Evolutionary conservation across 148 eudicot genomes (phyloP).

Genomic region (Silene uniflora): DNA sequence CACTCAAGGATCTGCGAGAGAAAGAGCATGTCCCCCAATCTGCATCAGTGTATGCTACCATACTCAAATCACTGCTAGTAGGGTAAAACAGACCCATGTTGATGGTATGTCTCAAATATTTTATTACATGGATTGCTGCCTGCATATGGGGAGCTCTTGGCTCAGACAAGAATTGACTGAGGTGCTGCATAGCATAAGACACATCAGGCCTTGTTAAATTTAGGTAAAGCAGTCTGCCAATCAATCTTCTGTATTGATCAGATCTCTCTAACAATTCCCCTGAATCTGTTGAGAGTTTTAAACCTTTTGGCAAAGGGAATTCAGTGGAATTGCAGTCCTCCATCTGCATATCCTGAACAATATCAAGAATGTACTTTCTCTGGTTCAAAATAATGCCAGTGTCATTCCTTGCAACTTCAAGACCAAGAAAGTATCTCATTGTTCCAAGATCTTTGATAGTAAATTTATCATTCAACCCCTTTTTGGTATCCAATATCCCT

Average conservation of each 20-base stretch:
- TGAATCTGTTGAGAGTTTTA: background rate
- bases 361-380: no score
- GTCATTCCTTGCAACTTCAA: no score
- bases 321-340: no score
- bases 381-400: no score
- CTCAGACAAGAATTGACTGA: background rate
- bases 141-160: background rate
- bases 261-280: background rate
- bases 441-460: no score
- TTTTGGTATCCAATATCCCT: no score
- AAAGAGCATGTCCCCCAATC: background rate
- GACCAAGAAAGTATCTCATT: no score
- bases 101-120: background rate
- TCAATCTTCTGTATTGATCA: no score
- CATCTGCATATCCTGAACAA: no score
- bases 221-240: background rate
- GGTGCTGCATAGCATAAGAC: background rate
- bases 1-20: background rate
- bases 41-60: background rate
- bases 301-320: no score
- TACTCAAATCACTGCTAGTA: background rate
- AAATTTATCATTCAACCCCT: no score
- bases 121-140: background rate
- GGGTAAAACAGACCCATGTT: background rate
- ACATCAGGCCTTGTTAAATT: no score